Evolutionary conservation across 495 filamentous ascomycete species (phyloP), one percentile per base, ranked within the genome.

Genomic region (Penicillium odoratum): DNA sequence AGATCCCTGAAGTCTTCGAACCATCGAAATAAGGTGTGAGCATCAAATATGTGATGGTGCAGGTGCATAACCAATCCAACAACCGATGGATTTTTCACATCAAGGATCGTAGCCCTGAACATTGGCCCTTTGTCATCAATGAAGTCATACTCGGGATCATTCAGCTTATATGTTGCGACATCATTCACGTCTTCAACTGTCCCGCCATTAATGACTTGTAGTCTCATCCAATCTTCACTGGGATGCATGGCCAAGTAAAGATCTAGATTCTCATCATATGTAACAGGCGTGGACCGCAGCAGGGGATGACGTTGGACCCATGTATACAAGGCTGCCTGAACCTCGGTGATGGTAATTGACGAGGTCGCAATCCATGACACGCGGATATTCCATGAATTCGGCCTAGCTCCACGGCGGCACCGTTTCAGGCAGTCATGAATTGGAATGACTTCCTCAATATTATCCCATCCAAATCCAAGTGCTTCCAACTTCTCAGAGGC

Each of bases 31-130:
- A 60, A 18, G 7, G 43, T 47, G 11, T 50, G 16, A 1, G 34
- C 58, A 46, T 60, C 58, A 28, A 50, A 50, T 7, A 60, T 55
- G 16, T 26, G 16, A 18, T 60, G 58, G 38, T 60, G 52, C 3
- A 48, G 25, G 29, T 60, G 58, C 30, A 60, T 18, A 21, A 60
- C 26, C 28, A 60, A 18, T 7, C 45, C 58, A 11, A 29, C 16
- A n/a, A 16, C 44, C 2, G 51, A 33, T 4, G 51, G 25, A 44
- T 44, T 26, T 3, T 36, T 15, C 34, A 44, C 16, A 10, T 11
- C 21, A 4, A 60, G 38, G 13, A 56, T 51, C 4, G 46, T 43
- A 25, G 21, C 45, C 38, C 49, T 60, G 45, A 55, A 49, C 15
- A 60, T 34, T 5, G 58, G 58, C 16, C 58, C 58, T 4, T 8